Base-by-base conservation (phyloP, 2,329 filamentous ascomycete species). In the Trichophyton simii region DNA sequence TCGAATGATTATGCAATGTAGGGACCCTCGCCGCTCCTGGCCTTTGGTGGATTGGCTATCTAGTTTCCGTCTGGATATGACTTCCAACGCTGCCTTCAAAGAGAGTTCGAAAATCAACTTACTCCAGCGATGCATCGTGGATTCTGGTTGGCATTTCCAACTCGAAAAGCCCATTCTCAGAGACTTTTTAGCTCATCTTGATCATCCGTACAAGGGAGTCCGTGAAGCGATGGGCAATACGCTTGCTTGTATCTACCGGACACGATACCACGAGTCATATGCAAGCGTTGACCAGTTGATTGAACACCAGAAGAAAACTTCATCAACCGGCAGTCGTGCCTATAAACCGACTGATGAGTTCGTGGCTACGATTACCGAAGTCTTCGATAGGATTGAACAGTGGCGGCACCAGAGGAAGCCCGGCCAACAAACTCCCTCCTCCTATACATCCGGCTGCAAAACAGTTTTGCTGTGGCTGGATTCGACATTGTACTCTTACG, bases 191-290 rank as follows among this genome's bases (percentile, higher is more conserved):
- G 80, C 82, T 25, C 94, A 99, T 72, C 85, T 99, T 46, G 91
- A 99, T 70, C 94, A 99, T 72, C 94, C 94, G 0, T 99, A 99
- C 78, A 99, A 99, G 78, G 88, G 91, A 34, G 94, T 99, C 4
- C 87, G 94, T 63, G 94, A 99, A 75, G 87, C 92, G 0, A 96
- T 99, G 77, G 94, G 94, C 0, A 83, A 90, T 50, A 92, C 92
- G 0, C 83, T 99, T 63, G 87, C 89, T 3, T 87, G 87, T 3
- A 92, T 97, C 62, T 94, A 91, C 72, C 87, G 91, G 65, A 95
- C 91, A 7, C 82, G 91, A 25, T 96, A 99, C 72, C 89, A 96
- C 70, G 94, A 99, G 74, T 95, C 91, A 0, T 96, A 95, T 73
- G 84, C 86, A 64, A 86, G 90, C 69, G 87, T 99, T 8, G 74